Base-by-base conservation (phyloP, 169 alveolate genomes). In the Babesia sp. region DNA sequence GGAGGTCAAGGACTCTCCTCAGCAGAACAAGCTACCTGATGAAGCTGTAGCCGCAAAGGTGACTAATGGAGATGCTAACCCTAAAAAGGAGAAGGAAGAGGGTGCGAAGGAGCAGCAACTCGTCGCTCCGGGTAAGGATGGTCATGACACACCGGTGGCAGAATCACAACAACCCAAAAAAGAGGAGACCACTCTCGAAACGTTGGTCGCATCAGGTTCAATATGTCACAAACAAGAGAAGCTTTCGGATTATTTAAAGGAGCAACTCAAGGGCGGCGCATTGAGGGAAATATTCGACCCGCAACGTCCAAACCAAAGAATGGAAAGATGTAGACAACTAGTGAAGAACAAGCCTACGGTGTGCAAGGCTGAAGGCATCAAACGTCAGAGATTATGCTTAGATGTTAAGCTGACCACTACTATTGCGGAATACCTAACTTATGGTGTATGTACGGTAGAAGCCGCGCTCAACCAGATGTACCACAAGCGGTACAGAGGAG, bases 381-480 rank as follows among this genome's bases (percentile, higher is more conserved):
- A 61, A n/a, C 28, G 37, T 22, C 24, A 33, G 39, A 36, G 44
- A 2, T 11, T 20, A 5, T 37, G 70, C 59, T 22, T n/a, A 2
- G 28, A 28, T 29, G 45, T 28, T 28, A 67, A 78, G 31, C n/a
- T 78, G n/a, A 3, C 11, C 53, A 55, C 26, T 26, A 34, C 71
- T 24, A 72, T 69, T 42, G 73, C 50, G 18, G 29, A 31, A 14
- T 78, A 78, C 69, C 39, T 63, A 57, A 51, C 50, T 50, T 33
- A 60, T 66, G 44, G 64, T 39, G 77, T 70, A 8, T 78, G 86
- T 48, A 60, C 71, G 9, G 73, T 72, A 0, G 86, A 78, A 51
- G 72, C 76, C 34, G 69, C 82, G 16, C 56, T 78, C 51, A 78
- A 78, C 74, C 86, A 78, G 67, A 14, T 70, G 71, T 78, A 41